Percentiles rank a stretch among this genome's conserved stretches.
phyloP scores from a whole-genome alignment of 2,329 filamentous ascomycete genomes.

The Aspergillus hiratsukae region DNA sequence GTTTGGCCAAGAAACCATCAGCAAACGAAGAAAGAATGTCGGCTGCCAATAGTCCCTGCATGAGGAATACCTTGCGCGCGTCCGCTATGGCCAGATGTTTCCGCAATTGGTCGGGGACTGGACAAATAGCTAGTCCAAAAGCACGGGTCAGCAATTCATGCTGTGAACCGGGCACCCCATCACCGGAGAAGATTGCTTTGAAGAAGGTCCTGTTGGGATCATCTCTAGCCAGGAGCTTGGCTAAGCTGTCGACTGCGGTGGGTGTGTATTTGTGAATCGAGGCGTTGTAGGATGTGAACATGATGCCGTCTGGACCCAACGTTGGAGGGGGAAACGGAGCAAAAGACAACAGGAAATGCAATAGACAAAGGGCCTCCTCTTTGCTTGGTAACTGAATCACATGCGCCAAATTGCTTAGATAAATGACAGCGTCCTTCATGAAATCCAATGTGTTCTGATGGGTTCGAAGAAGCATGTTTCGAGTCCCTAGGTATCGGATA shows the following conservation, averaged over 20 bases:
- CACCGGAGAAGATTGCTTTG: constrained; percentile 72
- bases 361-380: constrained; percentile 79
- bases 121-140: constrained; percentile 80
- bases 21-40: constrained; percentile 78
- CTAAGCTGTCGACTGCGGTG: constrained; percentile 81
- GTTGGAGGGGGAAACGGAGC: constrained; percentile 72
- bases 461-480: constrained; percentile 77
- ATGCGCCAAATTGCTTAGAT: constrained; percentile 83
- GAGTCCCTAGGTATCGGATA: constrained; percentile 82
- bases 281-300: constrained; percentile 78
- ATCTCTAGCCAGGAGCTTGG: constrained; percentile 86
- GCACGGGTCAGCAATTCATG: constrained; percentile 80
- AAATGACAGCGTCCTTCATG: constrained; percentile 89
- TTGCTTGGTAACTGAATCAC: constrained; percentile 75
- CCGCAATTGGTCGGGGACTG: constrained; percentile 68
- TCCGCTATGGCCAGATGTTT: constrained; percentile 67
- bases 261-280: constrained; percentile 81
- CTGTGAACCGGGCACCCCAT: constrained; percentile 59
- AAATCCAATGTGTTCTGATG: constrained; percentile 87
- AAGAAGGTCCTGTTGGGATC: constrained; percentile 88
- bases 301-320: constrained; percentile 53
- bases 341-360: constrained; percentile 89
- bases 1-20: constrained; percentile 67
- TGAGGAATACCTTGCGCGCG: constrained; percentile 78
- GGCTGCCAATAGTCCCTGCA: constrained; percentile 86